These are phyloP conservation scores for Elongisporangium anandrum DNA, from an alignment of 352 stramenopile genomes.

Conservation along the genomic window DNA sequence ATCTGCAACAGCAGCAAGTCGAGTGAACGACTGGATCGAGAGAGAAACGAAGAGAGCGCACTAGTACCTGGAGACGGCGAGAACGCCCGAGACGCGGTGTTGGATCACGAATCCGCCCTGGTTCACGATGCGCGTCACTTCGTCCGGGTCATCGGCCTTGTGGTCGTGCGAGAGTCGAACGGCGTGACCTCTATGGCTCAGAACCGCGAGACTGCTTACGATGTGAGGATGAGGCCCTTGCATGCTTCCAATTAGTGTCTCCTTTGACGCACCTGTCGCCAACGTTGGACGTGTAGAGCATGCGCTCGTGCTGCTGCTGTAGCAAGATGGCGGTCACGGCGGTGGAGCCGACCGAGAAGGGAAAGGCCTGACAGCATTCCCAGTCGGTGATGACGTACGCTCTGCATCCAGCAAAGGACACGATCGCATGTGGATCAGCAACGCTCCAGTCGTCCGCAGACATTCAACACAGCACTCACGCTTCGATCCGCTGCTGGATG, in stretches of 20 bases:
- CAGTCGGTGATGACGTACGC: conserved; percentile 76
- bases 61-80: conserved; percentile 64
- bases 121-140: conserved; percentile 52
- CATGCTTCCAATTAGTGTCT: too few relatives aligned
- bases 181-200: conserved; percentile 48
- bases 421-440: conserved; percentile 1
- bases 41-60: not conserved
- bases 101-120: conserved; percentile 70
- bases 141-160: conserved; percentile 54
- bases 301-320: conserved; percentile 24
- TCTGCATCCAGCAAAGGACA: conserved; percentile 13
- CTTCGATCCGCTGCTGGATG: conserved; percentile 54
- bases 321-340: conserved; percentile 52
- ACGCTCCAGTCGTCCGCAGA: not conserved
- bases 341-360: conserved; percentile 50
- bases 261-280: conserved; percentile 54
- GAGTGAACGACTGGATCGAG: conserved; percentile 3
- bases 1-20: conserved; percentile 26
- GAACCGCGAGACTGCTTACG: conserved; percentile 50
- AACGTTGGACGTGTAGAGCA: conserved; percentile 64
- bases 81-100: conserved; percentile 59
- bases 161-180: conserved; percentile 67
- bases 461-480: conserved; percentile 17
- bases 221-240: not conserved
- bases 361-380: conserved; percentile 55